Evolutionary conservation across 2,329 filamentous ascomycete genomes (phyloP), one percentile per base, ranked within the genome.

Genomic region (Drechslerella dactyloides): DNA sequence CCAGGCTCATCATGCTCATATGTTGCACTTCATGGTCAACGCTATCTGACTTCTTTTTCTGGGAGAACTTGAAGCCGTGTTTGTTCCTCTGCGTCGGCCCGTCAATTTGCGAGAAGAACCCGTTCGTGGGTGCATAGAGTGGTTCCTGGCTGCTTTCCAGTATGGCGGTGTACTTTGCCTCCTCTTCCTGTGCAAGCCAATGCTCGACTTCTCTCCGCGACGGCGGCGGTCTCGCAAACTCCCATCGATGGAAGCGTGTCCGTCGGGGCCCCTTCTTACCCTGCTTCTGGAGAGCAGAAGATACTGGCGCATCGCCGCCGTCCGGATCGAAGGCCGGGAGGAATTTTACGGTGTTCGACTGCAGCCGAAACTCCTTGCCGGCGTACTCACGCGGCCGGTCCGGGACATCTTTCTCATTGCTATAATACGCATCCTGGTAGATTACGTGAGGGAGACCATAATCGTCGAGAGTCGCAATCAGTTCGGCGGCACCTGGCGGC

Each of bases 1-100:
- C 94, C 5, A 99, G 80, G 75, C 92, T 96, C 90, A 99, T 93
- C 17, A 89, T 91, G 75, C 90, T 96, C 94, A 99, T 97, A 78
- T 96, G 96, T 75, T 94, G 90, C 1, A 87, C 87, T 78, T 96
- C 91, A 75, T 93, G 90, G 76, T 91, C 86, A 17, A 96, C 87
- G 75, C 87, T 91, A 0, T 88, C 90, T 1, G 88, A 88, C 75
- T 87, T 86, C 73, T 85, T 84, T 77, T 88, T 90, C 75, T 93
- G 91, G 0, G 89, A 91, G 78, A 90, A 96, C 78, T 93, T 94
- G 82, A 93, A 93, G 0, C 89, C 91, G 78, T 93, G 84, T 72
- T 86, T 88, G 76, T 91, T 90, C 78, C 85, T 89, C 58, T 93
- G 93, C 0, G 93, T 97, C 0, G 92, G 87, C 0, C 90, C 91